Evolutionary conservation across 768 basidiomycete genomes (phyloP), one percentile per base, ranked within the genome.

Genomic region (Pulveroboletus sp.): DNA sequence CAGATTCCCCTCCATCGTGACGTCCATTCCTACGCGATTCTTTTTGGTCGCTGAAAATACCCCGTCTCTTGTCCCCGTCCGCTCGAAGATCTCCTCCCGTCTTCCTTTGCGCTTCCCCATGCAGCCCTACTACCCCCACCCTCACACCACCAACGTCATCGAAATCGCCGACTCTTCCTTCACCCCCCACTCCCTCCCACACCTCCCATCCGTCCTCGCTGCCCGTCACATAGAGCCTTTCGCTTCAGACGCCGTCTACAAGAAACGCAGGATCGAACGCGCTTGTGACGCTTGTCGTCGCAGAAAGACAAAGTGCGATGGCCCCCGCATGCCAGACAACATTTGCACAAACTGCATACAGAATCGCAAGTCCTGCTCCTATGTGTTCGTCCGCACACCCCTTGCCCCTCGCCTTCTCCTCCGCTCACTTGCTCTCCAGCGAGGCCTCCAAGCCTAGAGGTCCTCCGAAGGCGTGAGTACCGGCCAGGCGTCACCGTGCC

Each of bases 381-480:
- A 85, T 58, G 53, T 82, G 82, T 82, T 54, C 43, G 79, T 72
- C 32, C 45, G 42, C 37, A 4, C 33, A 46, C 49, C 9, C 30
- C 31, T 31, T 30, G 33, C 33, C 24, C 28, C 35, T 39, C 39
- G 0, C 38, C 33, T n/a, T n/a, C 11, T 46, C 27, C 7, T 49
- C 61, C 0, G 62, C 39, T 30, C 10, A 2, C 11, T 39, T 40
- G 41, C 37, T 39, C 39, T 37, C 27, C 41, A 83, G 82, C n/a
- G 83, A 84, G 62, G 72, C 71, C 2, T 84, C 83, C 5, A 79
- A 80, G 55, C 82, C 82, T 50, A 74, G 83, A 47, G 82, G 82
- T 0, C 83, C 83, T 21, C 79, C 83, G 5, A 85, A 85, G 68
- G 81, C 79, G 80, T 85, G 52, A 58, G 82, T 74, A 44, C 44